Evolutionary conservation across 495 filamentous ascomycete genomes (phyloP).

Genomic region (Penicillium crystallinum): DNA sequence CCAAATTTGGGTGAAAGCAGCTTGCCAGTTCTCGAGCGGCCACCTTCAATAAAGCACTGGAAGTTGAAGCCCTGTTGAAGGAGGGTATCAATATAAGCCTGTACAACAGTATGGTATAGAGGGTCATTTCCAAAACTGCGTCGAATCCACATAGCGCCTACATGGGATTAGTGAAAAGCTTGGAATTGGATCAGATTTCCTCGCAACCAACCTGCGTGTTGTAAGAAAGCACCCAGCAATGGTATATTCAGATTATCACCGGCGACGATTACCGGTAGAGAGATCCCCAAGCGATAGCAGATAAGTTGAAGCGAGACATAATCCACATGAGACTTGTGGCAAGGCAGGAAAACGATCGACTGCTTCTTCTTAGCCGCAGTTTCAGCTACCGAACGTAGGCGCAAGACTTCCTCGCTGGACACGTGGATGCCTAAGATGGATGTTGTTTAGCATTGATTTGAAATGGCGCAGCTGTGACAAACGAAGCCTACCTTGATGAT

Average conservation of each 20-base stretch:
- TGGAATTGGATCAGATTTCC: background rate
- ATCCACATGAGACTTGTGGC: constrained; percentile 90
- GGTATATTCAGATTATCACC: constrained; percentile 97
- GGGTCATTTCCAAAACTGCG: constrained; percentile 88
- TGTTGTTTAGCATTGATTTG: constrained; percentile 2
- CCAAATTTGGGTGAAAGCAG: constrained; percentile 91
- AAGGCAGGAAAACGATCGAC: constrained; percentile 92
- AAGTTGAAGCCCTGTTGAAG: constrained; percentile 89
- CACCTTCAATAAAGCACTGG: constrained; percentile 95
- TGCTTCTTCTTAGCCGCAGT: constrained; percentile 81
- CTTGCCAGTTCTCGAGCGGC: constrained; percentile 87
- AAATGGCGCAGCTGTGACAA: background rate
- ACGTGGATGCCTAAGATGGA: constrained; percentile 68
- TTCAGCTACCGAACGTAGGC: constrained; percentile 73
- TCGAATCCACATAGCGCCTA: constrained; percentile 93
- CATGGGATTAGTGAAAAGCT: constrained; percentile 10
- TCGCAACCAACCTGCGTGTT: constrained; percentile 67
- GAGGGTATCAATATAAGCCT: constrained; percentile 91
- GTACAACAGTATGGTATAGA: constrained; percentile 84
- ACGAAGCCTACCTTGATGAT: constrained; percentile 69
- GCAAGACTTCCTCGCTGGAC: constrained; percentile 85
- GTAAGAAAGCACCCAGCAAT: constrained; percentile 79
- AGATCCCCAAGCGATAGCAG: constrained; percentile 87
- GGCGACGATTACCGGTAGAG: constrained; percentile 86
- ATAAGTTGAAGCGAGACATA: constrained; percentile 92